Conservation (phyloP, 495 filamentous ascomycete genomes). For the Penicillium lividum region DNA sequence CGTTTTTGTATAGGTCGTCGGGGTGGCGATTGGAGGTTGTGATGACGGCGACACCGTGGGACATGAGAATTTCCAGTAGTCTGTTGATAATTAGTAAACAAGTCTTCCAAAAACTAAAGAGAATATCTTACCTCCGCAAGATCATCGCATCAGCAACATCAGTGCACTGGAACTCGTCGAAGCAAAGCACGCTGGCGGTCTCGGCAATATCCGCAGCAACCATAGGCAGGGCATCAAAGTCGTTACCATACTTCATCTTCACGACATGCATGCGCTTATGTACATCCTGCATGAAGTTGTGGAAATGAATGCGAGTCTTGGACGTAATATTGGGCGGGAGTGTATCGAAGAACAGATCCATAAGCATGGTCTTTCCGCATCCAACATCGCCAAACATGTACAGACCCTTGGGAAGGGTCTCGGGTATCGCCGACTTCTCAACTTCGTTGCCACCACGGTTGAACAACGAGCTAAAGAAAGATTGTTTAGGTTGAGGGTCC, state of each 20-base stretch:
- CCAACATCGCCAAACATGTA: conserved; percentile 98
- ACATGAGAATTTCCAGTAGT: conserved; percentile 86
- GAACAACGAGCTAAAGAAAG: conserved; percentile 75
- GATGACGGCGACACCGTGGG: conserved; percentile 92
- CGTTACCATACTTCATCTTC: conserved; percentile 85
- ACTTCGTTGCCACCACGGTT: conserved; percentile 43
- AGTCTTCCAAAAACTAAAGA: neutral
- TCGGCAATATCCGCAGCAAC: conserved; percentile 91
- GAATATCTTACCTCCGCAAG: conserved; percentile 60
- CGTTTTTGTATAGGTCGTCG: conserved; percentile 95
- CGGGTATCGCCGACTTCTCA: conserved; percentile 54
- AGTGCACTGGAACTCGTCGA: conserved; percentile 98
- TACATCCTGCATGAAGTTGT: conserved; percentile 99
- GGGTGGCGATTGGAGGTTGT: conserved; percentile 98
- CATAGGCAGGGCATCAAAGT: conserved; percentile 89
- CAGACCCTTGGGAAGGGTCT: conserved; percentile 78
- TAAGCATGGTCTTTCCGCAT: conserved; percentile 98
- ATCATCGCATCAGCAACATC: conserved; percentile 99
- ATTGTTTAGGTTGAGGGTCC: conserved; percentile 52
- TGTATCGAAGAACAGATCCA: conserved; percentile 98
- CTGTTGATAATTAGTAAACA: conserved; percentile 36
- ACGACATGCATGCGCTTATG: conserved; percentile 88
- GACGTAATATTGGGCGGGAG: conserved; percentile 75
- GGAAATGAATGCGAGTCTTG: conserved; percentile 97
- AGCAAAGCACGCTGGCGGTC: conserved; percentile 83